Percentiles rank a stretch among this genome's conserved stretches.
These are phyloP conservation scores for Brassica carinata DNA, from an alignment of 345 rosid species.

Conservation along the genomic window DNA sequence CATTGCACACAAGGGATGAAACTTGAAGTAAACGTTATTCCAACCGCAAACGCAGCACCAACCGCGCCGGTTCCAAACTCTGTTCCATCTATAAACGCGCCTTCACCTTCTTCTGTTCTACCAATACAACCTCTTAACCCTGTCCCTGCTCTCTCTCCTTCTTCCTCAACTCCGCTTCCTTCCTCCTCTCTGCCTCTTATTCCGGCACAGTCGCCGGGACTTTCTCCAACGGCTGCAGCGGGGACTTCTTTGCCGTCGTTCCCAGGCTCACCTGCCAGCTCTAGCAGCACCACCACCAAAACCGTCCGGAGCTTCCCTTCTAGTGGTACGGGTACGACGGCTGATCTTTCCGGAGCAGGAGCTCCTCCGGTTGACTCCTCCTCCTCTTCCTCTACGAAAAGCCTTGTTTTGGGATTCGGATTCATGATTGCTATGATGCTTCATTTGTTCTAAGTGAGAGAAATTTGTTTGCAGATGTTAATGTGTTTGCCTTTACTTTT, in stretches of 20 bases:
- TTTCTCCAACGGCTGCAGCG: conserved; percentile 26
- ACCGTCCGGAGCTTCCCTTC: conserved; percentile 41
- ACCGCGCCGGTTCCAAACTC: conserved; percentile 36
- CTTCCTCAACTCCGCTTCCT: conserved; percentile 40
- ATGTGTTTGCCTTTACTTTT: conserved; percentile 16
- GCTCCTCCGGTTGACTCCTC: conserved; percentile 31
- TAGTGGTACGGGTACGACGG: conserved; percentile 10
- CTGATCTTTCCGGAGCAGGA: conserved; percentile 19
- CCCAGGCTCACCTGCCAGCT: conserved; percentile 37
- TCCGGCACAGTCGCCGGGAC: conserved; percentile 24
- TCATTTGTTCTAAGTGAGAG: conserved; percentile 33
- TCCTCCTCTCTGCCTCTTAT: conserved; percentile 39
- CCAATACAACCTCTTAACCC: conserved; percentile 40
- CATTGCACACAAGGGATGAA: conserved; percentile 81
- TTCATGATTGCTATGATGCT: conserved; percentile 33
- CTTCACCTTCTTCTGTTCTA: conserved; percentile 40
- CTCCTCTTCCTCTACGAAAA: conserved; percentile 17
- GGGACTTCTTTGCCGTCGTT: conserved; percentile 40
- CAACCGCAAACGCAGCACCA: conserved; percentile 40
- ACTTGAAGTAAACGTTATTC: conserved; percentile 53
- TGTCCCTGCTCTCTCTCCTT: conserved; percentile 31
- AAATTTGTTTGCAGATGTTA: conserved; percentile 3
- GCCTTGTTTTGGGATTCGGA: conserved; percentile 36
- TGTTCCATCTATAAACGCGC: conserved; percentile 32
- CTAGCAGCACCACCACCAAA: conserved; percentile 38